Percentiles rank a stretch among this genome's conserved stretches.
Conservation (phyloP, 495 filamentous ascomycete genomes). For the Paragyromitra xinjiangensis region DNA sequence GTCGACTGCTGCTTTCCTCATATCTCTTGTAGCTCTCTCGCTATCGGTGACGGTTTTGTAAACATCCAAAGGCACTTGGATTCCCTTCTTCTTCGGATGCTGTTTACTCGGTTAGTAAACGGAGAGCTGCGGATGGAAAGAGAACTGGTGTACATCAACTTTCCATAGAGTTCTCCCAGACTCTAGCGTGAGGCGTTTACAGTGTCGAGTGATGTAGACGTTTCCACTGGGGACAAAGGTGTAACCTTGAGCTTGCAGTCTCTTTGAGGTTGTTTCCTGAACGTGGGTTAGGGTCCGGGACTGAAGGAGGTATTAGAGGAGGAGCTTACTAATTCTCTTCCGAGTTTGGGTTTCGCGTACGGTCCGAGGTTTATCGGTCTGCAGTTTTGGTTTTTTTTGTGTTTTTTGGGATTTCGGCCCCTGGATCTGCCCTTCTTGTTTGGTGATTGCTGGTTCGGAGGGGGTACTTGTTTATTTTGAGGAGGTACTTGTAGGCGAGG, state of each 20-base stretch:
- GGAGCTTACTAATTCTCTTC: neutral
- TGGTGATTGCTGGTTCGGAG: neutral
- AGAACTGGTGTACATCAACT: conserved; percentile 49
- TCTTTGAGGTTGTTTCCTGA: neutral
- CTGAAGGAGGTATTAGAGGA: neutral
- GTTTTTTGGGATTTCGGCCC: neutral
- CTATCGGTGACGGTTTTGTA: conserved; percentile 57
- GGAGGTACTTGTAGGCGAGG: neutral
- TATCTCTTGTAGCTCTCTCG: conserved; percentile 59
- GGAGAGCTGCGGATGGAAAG: too few relatives aligned
- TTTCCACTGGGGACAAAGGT: conserved; percentile 65
- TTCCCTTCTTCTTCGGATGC: conserved; percentile 56
- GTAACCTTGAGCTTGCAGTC: conserved; percentile 55
- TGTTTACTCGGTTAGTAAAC: conserved; percentile 51
- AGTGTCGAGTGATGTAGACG: conserved; percentile 64
- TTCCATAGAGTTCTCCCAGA: conserved; percentile 60
- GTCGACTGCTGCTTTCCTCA: conserved; percentile 60
- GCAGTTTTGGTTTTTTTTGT: neutral
- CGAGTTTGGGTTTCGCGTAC: too few relatives aligned
- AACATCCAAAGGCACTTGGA: conserved; percentile 63
- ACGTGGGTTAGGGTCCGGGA: neutral
- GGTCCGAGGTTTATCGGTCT: neutral
- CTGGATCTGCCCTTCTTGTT: neutral
- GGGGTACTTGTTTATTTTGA: neutral
- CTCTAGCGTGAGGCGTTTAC: conserved; percentile 62